A percentile compares a stretch with the other conserved stretches of the same genome.
Conservation (phyloP, 148 eudicot genomes). For the Bassia scoparia region DNA sequence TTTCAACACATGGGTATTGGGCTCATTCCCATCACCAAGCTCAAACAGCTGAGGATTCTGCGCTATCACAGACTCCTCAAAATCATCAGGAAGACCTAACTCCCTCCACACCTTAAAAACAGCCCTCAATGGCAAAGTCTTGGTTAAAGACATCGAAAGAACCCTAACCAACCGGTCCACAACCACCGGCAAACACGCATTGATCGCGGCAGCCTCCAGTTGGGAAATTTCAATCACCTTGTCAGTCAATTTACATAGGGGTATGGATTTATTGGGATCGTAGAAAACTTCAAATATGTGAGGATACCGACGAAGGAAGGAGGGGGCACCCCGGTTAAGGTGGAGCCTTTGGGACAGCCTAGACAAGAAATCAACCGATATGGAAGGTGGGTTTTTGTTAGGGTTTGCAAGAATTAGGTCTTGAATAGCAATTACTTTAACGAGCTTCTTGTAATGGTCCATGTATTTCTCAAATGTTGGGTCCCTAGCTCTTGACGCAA, state of each 20-base stretch:
- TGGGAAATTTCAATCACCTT: constrained; percentile 37
- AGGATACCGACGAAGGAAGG: constrained; percentile 69
- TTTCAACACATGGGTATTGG: constrained; percentile 67
- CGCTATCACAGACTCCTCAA: constrained; percentile 76
- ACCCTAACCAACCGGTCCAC: constrained; percentile 57
- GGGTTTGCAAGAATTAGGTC: constrained; percentile 78
- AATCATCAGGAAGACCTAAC: constrained; percentile 81
- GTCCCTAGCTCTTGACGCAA: constrained; percentile 72
- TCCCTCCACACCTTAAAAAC: constrained; percentile 86
- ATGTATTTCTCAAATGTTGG: constrained; percentile 83
- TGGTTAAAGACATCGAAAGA: constrained; percentile 58
- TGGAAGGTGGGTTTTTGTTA: constrained; percentile 49
- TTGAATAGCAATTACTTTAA: constrained; percentile 68
- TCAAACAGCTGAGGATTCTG: constrained; percentile 49
- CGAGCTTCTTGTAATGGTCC: constrained; percentile 76
- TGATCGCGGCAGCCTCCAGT: constrained; percentile 47
- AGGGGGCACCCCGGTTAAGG: constrained; percentile 78
- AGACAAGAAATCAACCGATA: constrained; percentile 69
- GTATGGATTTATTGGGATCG: constrained; percentile 41
- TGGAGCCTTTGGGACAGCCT: constrained; percentile 74
- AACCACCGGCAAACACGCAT: constrained; percentile 34
- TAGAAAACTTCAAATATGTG: constrained; percentile 62
- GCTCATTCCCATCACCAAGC: constrained; percentile 60
- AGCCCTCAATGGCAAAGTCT: constrained; percentile 68
- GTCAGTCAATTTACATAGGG: constrained; percentile 46